Percentiles rank a stretch among this genome's conserved stretches.
Evolutionary conservation across 352 stramenopile genomes (phyloP).

Genomic region (Phytophthora citricola): DNA sequence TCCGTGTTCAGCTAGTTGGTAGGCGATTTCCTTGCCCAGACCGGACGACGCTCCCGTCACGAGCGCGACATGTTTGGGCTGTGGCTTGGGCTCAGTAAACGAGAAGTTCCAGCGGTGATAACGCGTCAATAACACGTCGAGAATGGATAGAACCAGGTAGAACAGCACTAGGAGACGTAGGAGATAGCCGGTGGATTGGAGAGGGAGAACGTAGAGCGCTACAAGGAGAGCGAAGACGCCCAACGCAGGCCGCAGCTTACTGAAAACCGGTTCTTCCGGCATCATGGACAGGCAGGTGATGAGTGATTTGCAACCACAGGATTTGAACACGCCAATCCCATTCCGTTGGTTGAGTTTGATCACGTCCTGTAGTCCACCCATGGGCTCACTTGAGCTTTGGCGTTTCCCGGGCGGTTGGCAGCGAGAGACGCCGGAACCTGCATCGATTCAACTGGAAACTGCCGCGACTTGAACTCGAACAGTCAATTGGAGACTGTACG

Average conservation of each 20-base stretch:
- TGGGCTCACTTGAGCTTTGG: conserved; percentile 7
- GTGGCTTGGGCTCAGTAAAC: conserved; percentile 29
- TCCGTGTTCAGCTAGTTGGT: conserved; percentile 64
- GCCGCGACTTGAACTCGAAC: conserved; percentile 20
- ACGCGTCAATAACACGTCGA: conserved; percentile 50
- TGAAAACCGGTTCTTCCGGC: conserved; percentile 16
- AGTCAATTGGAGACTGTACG: conserved; percentile 12
- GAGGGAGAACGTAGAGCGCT: conserved; percentile 29
- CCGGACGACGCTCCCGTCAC: conserved; percentile 75
- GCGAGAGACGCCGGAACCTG: conserved; percentile 7
- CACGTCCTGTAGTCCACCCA: conserved; percentile 32
- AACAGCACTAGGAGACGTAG: conserved; percentile 37
- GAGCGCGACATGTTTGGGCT: conserved; percentile 39
- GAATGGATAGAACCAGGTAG: conserved; percentile 43
- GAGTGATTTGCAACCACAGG: conserved; percentile 10
- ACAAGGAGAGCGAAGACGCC: conserved; percentile 35
- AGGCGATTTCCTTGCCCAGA: conserved; percentile 74
- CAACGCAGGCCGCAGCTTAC: conserved; percentile 30
- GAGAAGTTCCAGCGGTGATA: conserved; percentile 63
- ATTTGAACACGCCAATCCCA: conserved; percentile 25
- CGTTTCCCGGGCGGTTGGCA: conserved; percentile 17
- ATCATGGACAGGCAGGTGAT: conserved; percentile 9
- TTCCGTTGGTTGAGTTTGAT: conserved; percentile 18
- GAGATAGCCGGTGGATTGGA: conserved; percentile 22
- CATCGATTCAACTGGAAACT: conserved; percentile 28